phyloP scores from a whole-genome alignment of 768 basidiomycete species.

The Lentinula detonsa region DNA sequence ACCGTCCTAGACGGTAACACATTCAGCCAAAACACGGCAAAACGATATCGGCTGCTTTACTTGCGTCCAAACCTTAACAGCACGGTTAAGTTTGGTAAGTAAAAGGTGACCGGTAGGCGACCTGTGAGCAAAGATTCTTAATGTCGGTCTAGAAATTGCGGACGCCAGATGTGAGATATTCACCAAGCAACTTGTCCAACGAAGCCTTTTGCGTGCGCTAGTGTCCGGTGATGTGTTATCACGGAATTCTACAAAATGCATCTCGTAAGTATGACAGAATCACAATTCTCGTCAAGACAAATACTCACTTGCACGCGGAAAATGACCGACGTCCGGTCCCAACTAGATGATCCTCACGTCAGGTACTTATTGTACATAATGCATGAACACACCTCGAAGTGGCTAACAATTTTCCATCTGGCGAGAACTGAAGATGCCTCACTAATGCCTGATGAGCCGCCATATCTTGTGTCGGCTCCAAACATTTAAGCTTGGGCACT shows the following conservation, averaged over 20 bases:
- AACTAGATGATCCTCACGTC: constrained; percentile 28
- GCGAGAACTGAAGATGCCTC: constrained; percentile 69
- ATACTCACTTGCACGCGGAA: constrained; percentile 55
- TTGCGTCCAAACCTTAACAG: constrained; percentile 70
- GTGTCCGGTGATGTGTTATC: constrained; percentile 53
- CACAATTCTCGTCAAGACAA: background rate
- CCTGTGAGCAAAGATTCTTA: constrained; percentile 26
- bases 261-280: constrained; percentile 2
- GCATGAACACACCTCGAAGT: constrained; percentile 52
- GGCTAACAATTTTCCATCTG: constrained; percentile 67
- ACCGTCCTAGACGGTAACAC: constrained; percentile 42
- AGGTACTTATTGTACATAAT: background rate
- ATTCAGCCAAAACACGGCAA: background rate
- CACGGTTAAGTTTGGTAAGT: constrained; percentile 58
- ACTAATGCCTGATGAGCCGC: constrained; percentile 65
- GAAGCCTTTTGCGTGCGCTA: constrained; percentile 68
- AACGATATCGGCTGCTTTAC: constrained; percentile 26
- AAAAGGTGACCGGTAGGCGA: constrained; percentile 58
- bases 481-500: constrained; percentile 46
- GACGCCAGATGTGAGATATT: constrained; percentile 3
- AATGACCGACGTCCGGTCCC: constrained; percentile 66
- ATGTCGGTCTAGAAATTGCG: background rate
- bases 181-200: constrained; percentile 75
- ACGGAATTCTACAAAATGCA: constrained; percentile 41
- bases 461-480: constrained; percentile 54